Evolutionary conservation across 73 alveolate genomes (phyloP), one percentile per base, ranked within the genome.

Genomic region (Paramecium primaurelia): DNA sequence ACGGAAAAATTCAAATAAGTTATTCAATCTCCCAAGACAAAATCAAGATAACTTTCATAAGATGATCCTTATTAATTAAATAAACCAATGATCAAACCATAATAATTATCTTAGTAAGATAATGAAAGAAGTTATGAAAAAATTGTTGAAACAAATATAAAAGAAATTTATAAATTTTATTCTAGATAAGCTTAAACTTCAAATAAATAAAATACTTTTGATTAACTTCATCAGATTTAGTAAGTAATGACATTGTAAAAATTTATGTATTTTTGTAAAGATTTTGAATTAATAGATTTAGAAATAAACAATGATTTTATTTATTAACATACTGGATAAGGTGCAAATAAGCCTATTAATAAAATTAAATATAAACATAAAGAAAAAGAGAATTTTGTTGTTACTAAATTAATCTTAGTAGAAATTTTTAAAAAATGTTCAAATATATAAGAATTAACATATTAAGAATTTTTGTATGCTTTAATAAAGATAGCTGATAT

Each of bases 221-320:
- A 80, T 45, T 20, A 80, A 25, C 91, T 80, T 25, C 58, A 80
- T 25, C 10, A 80, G n/a, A 45, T 26, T 45, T 6, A 59, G 12
- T 40, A 80, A 9, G 75, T 26, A 4, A 45, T 80, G 73, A 80
- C 91, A 25, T 49, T 80, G 8, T 44, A 80, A 80, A 80, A 80
- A 47, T 49, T 18, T 42, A 80, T 80, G 91, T 80, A 45, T 80
- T 80, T 80, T 44, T 80, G 91, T 25, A 80, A 80, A 80, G 91
- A 80, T 49, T 80, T 80, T 20, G 37, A 80, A 25, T 80, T 80
- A 80, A 80, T 80, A 10, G 91, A 80, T 49, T 47, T 80, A n/a
- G 42, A 80, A 42, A 80, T 80, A 20, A 80, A 59, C 4, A 30
- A 14, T 44, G 47, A 80, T 20, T 80, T 80, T 42, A 12, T 80